A percentile compares a stretch with the other conserved stretches of the same genome.
Conservation (phyloP, 2,329 filamentous ascomycete genomes). For the Penicillium sp. region DNA sequence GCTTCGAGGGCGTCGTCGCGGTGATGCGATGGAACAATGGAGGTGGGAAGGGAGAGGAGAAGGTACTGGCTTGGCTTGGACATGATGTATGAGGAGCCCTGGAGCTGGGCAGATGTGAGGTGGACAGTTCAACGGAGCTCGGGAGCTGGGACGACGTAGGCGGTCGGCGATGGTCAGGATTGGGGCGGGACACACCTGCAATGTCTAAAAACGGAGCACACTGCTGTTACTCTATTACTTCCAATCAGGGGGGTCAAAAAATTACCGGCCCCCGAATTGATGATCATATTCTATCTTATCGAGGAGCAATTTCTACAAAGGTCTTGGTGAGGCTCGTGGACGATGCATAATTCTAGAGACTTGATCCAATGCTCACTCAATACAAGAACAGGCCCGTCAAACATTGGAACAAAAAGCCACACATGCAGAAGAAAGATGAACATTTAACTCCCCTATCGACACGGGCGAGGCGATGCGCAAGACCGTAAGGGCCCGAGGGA, state of each 20-base stretch:
- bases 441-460: constrained; percentile 9
- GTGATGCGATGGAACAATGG: constrained; percentile 77
- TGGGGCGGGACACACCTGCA: constrained; percentile 11
- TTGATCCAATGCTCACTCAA: constrained; percentile 20
- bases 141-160: constrained; percentile 26
- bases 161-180: constrained; percentile 21
- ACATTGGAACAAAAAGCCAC: constrained; percentile 9
- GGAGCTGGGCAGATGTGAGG: constrained; percentile 12
- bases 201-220: background rate
- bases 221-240: background rate
- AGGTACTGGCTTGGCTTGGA: constrained; percentile 65
- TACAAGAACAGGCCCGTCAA: constrained; percentile 2
- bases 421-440: constrained; percentile 3
- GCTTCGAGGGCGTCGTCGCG: constrained; percentile 77
- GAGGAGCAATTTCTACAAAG: constrained; percentile 6
- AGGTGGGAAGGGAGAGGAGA: constrained; percentile 84
- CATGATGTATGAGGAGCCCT: constrained; percentile 30
- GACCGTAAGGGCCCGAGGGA: constrained; percentile 1
- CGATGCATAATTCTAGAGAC: constrained; percentile 18
- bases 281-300: background rate
- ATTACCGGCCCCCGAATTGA: background rate
- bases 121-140: constrained; percentile 5
- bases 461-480: background rate
- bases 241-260: background rate
- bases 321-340: constrained; percentile 5